Evolutionary conservation across 441 rosid species (phyloP), one percentile per base, ranked within the genome.

Genomic region (Pelargonium myrrhifolium): DNA sequence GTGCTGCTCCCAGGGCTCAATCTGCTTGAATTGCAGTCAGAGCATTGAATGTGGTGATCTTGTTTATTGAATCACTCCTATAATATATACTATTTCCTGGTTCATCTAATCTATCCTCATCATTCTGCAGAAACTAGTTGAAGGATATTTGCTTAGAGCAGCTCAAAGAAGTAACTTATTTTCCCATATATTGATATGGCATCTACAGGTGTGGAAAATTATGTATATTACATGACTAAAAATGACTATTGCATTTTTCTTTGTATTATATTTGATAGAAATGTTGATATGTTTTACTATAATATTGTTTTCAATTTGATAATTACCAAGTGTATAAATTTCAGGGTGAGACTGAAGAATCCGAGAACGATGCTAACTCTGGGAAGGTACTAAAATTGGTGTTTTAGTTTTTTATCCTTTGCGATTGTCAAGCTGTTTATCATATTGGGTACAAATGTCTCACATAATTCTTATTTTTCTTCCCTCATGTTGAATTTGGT

Each of bases 101-200:
- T 15, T 18, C 39, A 35, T 63, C 24, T 63, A n/a, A 28, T 60
- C 20, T 14, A 6, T 26, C 42, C 55, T 66, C 39, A 51, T 73
- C 66, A 40, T 64, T 79, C 73, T 78, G 80, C 97, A 95, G 99
- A 81, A 76, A 78, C 76, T 94, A 65, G 97, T 95, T 43, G 97
- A 95, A 83, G 99, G 99, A 60, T 95, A 95, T 79, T 80, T 95
- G 84, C 93, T 95, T 45, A 86, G 98, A 85, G 99, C 99, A 64
- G 78, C 97, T 75, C 93, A 94, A 70, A 81, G 92, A 80, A 94
- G 97, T 73, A 95, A 94, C 76, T 78, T 94, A 79, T 91, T 94
- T 77, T 90, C 96, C 66, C 99, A 94, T 76, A 91, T 94, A 77
- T 80, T 95, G 75, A 92, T 95, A 78, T 95, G 99, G 99, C 90